Percentiles rank a stretch among this genome's conserved stretches.
Evolutionary conservation across 2,329 filamentous ascomycete genomes (phyloP).

Genomic region (Cladosporium sp.): DNA sequence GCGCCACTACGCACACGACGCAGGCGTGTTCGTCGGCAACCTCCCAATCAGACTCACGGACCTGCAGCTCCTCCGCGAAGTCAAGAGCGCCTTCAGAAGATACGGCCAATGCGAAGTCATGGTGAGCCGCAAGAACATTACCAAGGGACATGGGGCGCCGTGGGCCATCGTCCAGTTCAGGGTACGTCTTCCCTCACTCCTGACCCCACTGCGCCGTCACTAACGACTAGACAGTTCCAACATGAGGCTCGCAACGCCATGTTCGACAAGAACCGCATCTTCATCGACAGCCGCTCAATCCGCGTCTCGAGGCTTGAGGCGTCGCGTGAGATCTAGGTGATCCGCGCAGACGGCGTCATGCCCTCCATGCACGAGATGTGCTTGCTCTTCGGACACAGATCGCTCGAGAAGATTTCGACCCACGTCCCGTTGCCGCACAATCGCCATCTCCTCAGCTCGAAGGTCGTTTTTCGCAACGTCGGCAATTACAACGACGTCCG

Average conservation of each 20-base stretch:
- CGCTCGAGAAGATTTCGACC: not conserved
- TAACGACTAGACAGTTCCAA: not conserved
- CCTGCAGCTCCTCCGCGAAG: not conserved
- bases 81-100: not conserved
- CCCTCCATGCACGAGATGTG: not conserved
- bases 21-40: constrained; percentile 8
- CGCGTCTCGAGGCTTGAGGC: not conserved
- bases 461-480: not conserved
- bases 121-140: not conserved
- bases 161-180: not conserved
- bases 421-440: not conserved
- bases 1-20: not conserved
- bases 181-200: not conserved
- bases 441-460: not conserved
- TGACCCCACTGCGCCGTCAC: not conserved
- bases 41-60: not conserved
- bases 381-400: not conserved
- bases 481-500: not conserved
- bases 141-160: not conserved
- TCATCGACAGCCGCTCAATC: not conserved
- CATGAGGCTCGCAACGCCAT: not conserved
- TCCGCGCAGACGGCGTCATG: constrained; percentile 3
- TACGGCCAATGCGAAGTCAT: constrained; percentile 1
- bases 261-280: not conserved
- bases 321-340: constrained; percentile 1